phyloP scores from a whole-genome alignment of 768 basidiomycete species.

The Trametes villosa region DNA sequence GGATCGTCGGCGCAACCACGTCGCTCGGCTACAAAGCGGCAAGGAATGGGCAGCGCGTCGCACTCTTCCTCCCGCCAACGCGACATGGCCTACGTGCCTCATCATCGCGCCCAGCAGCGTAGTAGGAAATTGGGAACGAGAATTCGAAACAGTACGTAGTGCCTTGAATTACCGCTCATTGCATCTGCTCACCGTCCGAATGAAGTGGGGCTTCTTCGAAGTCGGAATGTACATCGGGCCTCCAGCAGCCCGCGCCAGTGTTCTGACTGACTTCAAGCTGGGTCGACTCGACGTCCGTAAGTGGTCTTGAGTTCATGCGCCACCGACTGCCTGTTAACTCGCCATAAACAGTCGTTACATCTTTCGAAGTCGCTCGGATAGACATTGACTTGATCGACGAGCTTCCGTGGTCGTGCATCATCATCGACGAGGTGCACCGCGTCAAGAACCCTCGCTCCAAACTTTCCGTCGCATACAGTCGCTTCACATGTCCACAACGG shows the following conservation, averaged over 20 bases:
- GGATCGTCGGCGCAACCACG: conserved; percentile 66
- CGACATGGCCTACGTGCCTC: conserved; percentile 83
- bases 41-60: conserved; percentile 55
- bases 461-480: conserved; percentile 70
- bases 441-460: conserved; percentile 80
- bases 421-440: conserved; percentile 90
- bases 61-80: conserved; percentile 66
- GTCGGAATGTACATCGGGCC: conserved; percentile 70
- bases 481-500: conserved; percentile 63
- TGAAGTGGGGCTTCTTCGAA: conserved; percentile 94
- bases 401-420: conserved; percentile 71
- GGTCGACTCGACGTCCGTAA: conserved; percentile 85
- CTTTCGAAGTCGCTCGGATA: conserved; percentile 73
- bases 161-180: not conserved
- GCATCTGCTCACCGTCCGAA: not conserved
- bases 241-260: conserved; percentile 53
- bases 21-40: conserved; percentile 68
- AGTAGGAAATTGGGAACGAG: conserved; percentile 87
- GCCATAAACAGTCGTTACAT: conserved; percentile 68
- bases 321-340: not conserved
- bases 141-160: conserved; percentile 72
- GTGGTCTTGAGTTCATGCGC: conserved; percentile 33
- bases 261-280: conserved; percentile 73
- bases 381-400: conserved; percentile 72
- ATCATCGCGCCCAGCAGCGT: conserved; percentile 89